phyloP scores from a whole-genome alignment of 1,284 basidiomycete genomes.

The Meira miltonrushii region DNA sequence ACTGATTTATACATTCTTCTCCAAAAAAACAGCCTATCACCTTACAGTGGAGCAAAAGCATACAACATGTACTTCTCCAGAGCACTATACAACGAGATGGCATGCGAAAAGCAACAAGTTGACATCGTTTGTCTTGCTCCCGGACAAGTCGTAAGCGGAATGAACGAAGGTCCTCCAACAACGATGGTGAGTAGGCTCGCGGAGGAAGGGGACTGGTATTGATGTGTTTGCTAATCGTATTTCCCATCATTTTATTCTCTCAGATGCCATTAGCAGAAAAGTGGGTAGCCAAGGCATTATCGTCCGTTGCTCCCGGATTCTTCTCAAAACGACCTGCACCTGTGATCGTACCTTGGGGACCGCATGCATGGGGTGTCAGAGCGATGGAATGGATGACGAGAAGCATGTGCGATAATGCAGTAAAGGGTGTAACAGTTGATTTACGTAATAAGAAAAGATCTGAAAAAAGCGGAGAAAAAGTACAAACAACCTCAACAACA shows the following conservation, averaged over 20 bases:
- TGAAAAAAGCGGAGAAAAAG: background rate
- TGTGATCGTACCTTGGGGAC: constrained; percentile 2
- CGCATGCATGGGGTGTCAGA: constrained; percentile 2
- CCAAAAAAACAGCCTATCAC: background rate
- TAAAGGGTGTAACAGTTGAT: constrained; percentile 3
- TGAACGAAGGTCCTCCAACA: constrained; percentile 17
- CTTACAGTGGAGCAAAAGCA: constrained; percentile 17
- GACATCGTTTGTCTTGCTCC: constrained; percentile 16
- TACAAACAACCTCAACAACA: background rate
- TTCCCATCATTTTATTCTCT: background rate
- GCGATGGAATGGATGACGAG: constrained; percentile 1
- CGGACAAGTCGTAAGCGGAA: constrained; percentile 19
- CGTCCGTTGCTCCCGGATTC: background rate
- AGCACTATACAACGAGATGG: constrained; percentile 20
- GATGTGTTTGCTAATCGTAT: background rate
- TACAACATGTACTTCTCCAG: constrained; percentile 18
- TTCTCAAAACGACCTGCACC: constrained; percentile 6
- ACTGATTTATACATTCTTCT: background rate
- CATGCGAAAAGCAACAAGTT: constrained; percentile 11
- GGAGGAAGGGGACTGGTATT: background rate
- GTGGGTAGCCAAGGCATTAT: background rate
- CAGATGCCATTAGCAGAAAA: constrained; percentile 2
- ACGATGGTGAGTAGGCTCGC: background rate
- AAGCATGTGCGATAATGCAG: background rate
- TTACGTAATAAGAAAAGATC: constrained; percentile 11